Evolutionary conservation across 2,329 filamentous ascomycete species (phyloP), one percentile per base, ranked within the genome.

Genomic region (Furcasterigmium sp.): DNA sequence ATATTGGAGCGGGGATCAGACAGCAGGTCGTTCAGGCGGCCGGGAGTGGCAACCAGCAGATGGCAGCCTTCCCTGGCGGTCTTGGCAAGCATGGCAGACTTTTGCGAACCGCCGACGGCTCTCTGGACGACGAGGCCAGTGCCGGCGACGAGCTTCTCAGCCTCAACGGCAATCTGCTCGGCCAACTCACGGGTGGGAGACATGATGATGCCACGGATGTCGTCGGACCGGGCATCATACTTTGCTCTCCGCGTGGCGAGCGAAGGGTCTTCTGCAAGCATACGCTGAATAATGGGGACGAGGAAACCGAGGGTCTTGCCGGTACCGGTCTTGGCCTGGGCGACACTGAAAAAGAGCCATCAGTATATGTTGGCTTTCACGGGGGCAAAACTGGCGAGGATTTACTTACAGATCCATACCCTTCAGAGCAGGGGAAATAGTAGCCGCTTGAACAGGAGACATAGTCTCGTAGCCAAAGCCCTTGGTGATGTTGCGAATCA

Each of bases 231-330:
- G 30, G 70, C 68, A 3, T 44, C 45, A n/a, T 56, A 54, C 14
- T 53, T 55, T 39, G 64, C 57, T 9, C 55, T 51, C 47, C 60
- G 70, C 29, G 69, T 61, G 41, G 76, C 80, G 26, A 94, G 74
- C 0, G 68, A 63, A 1, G 82, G 79, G 50, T 88, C 79, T 46
- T 73, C 67, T 17, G 67, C 62, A 47, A 95, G 70, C 57, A 95
- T 86, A 46, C 82, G 83, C 61, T 96, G 88, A 41, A 97, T 69
- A 8, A 90, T 72, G 40, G 93, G 93, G 7, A 97, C 68, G 19
- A 98, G 75, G 72, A 97, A 98, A 28, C 88, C 93, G 45, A 97
- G 70, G 0, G 93, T 98, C 70, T 98, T 98, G 60, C 93, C 93
- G 4, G 93, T 97, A 60, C 93, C 93, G 8, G 93, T 98, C 68